Evolutionary conservation across 2,329 filamentous ascomycete species (phyloP).

Genomic region (Fusarium haematococcum): DNA sequence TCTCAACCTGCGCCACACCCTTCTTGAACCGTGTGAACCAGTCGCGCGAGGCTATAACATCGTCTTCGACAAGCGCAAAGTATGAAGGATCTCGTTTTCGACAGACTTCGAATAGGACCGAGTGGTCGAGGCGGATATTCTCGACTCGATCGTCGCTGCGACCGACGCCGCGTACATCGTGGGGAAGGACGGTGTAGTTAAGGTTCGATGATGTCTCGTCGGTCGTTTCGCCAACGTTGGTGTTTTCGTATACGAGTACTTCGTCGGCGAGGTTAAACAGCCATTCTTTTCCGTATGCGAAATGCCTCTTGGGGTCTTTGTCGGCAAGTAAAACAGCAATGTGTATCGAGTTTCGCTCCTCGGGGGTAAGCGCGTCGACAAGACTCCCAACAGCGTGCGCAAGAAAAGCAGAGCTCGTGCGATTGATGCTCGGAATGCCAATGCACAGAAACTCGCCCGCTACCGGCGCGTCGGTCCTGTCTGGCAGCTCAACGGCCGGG

Average conservation of each 20-base stretch:
- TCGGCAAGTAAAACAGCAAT: constrained; percentile 52
- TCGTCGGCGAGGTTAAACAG: constrained; percentile 48
- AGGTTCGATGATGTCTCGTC: constrained; percentile 16
- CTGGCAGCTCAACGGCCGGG: constrained; percentile 6
- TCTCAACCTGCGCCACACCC: constrained; percentile 47
- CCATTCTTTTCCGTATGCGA: constrained; percentile 49
- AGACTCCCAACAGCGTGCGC: constrained; percentile 47
- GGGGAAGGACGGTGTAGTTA: constrained; percentile 26
- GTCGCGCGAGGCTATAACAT: constrained; percentile 50
- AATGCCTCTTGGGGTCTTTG: constrained; percentile 46
- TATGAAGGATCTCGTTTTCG: constrained; percentile 45
- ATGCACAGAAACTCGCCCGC: constrained; percentile 44
- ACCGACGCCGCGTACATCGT: constrained; percentile 38
- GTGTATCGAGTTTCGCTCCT: constrained; percentile 48
- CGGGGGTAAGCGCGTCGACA: constrained; percentile 45
- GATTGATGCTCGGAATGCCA: constrained; percentile 51
- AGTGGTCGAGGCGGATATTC: constrained; percentile 51
- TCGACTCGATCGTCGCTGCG: constrained; percentile 47
- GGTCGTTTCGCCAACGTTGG: background rate
- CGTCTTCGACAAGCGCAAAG: constrained; percentile 54
- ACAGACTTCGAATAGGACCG: constrained; percentile 49
- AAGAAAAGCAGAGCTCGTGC: constrained; percentile 46
- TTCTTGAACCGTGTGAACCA: constrained; percentile 48
- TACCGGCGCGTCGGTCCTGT: constrained; percentile 14
- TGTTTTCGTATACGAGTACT: constrained; percentile 47